Conservation (phyloP, 345 rosid species). For the Camelina neglecta region DNA sequence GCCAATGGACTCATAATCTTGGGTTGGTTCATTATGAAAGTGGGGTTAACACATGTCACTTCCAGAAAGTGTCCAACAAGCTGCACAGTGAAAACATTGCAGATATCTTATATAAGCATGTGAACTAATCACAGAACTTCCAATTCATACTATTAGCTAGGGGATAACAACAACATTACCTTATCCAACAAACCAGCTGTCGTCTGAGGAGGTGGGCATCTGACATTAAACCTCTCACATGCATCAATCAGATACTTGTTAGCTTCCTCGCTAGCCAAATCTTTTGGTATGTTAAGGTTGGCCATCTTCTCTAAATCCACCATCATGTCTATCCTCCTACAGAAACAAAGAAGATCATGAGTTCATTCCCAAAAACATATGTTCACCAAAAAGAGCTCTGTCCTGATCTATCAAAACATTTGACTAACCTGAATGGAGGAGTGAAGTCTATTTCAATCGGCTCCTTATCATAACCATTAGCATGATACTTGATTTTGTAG, state of each 20-base stretch:
- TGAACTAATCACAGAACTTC: background rate
- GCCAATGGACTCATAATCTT: constrained; percentile 41
- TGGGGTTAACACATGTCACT: constrained; percentile 83
- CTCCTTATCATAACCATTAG: constrained; percentile 75
- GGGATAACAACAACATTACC: constrained; percentile 42
- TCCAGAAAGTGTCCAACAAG: constrained; percentile 93
- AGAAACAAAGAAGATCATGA: background rate
- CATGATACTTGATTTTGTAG: constrained; percentile 77
- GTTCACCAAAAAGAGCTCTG: background rate
- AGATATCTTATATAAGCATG: background rate
- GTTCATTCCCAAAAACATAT: background rate
- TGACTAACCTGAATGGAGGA: constrained; percentile 76
- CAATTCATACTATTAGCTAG: constrained; percentile 1
- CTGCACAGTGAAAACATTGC: constrained; percentile 47
- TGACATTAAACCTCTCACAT: constrained; percentile 69
- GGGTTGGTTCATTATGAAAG: constrained; percentile 79
- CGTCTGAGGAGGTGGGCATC: constrained; percentile 87
- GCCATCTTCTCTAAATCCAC: constrained; percentile 84
- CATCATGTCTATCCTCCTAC: constrained; percentile 85
- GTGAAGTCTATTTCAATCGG: constrained; percentile 91
- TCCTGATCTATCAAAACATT: background rate
- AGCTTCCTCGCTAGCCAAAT: constrained; percentile 77
- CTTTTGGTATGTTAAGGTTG: constrained; percentile 77
- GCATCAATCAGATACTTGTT: constrained; percentile 72
- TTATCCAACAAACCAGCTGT: constrained; percentile 85